phyloP scores from a whole-genome alignment of 2,329 filamentous ascomycete species.

The Trichoderma afroharzianum region DNA sequence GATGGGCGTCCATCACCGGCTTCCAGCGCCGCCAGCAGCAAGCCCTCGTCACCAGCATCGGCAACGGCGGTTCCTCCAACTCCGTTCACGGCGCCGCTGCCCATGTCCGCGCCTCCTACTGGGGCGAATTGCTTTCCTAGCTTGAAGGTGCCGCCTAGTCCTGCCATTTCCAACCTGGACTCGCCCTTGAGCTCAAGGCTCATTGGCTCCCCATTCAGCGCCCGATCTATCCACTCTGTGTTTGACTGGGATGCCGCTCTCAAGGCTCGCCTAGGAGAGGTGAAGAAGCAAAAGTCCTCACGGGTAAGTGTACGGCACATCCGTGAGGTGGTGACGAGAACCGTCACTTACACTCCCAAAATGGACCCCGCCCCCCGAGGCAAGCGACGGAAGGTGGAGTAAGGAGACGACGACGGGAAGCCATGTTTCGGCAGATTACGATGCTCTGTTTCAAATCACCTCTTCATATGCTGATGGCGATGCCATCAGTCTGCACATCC shows the following conservation, averaged over 20 bases:
- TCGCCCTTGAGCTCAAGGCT: slow-evolving; percentile 64
- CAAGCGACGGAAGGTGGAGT: slow-evolving; percentile 75
- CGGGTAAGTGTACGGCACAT: slow-evolving; percentile 67
- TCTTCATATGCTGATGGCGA: background rate
- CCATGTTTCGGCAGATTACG: slow-evolving; percentile 4
- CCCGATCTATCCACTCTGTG: slow-evolving; percentile 61
- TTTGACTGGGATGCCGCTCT: slow-evolving; percentile 75
- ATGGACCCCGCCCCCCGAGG: slow-evolving; percentile 89
- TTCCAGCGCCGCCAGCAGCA: slow-evolving; percentile 31
- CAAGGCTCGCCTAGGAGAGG: slow-evolving; percentile 62
- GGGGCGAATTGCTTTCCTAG: slow-evolving; percentile 60
- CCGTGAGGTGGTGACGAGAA: slow-evolving; percentile 88
- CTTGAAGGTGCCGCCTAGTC: slow-evolving; percentile 75
- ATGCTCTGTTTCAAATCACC: background rate
- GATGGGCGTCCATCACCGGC: slow-evolving; percentile 49
- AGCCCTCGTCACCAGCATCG: slow-evolving; percentile 34
- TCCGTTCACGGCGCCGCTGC: slow-evolving; percentile 47
- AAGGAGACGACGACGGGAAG: slow-evolving; percentile 29
- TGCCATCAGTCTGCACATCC: background rate
- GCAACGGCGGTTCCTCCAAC: slow-evolving; percentile 43
- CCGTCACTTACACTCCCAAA: slow-evolving; percentile 82
- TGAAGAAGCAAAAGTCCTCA: slow-evolving; percentile 52
- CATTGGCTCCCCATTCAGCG: slow-evolving; percentile 70
- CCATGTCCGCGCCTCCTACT: slow-evolving; percentile 60
- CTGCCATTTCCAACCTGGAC: slow-evolving; percentile 61